Percentiles rank a stretch among this genome's conserved stretches.
Evolutionary conservation across 108 stramenopile genomes (phyloP).

Genomic region (Fistulifera solaris): DNA sequence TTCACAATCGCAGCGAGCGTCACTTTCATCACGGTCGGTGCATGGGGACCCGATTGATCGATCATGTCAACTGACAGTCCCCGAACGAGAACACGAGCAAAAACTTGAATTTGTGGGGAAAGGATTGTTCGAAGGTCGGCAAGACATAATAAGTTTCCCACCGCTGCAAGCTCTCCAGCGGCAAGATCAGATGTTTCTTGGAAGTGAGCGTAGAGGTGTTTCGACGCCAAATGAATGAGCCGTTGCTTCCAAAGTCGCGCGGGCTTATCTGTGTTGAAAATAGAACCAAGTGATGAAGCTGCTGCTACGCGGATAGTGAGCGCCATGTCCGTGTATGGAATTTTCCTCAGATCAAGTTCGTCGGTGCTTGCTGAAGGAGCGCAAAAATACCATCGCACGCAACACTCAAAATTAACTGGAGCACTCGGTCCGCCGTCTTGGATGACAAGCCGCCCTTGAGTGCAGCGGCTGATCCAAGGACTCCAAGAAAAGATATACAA

Average conservation of each 20-base stretch:
- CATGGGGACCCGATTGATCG: not conserved
- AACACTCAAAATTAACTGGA: too few species aligned
- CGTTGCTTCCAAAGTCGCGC: conserved; percentile 27
- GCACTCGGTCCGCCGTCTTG: conserved; percentile 4
- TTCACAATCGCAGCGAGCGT: conserved; percentile 26
- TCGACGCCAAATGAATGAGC: conserved; percentile 18
- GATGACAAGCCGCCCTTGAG: conserved; percentile 43
- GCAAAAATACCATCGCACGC: too few species aligned
- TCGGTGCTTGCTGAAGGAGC: conserved; percentile 2
- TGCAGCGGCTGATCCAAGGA: conserved; percentile 37
- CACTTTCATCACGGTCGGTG: conserved; percentile 15
- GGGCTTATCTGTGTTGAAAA: conserved; percentile 5
- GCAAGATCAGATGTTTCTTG: not conserved
- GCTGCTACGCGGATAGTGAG: not conserved
- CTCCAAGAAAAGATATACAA: conserved; percentile 9
- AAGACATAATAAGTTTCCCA: conserved; percentile 25
- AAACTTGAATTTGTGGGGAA: not conserved
- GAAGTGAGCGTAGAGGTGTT: conserved; percentile 7
- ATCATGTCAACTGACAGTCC: not conserved
- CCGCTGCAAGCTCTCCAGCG: conserved; percentile 8
- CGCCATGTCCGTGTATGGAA: not conserved
- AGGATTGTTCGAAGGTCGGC: conserved; percentile 3
- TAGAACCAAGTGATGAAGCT: conserved; percentile 30
- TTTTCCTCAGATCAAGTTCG: not conserved
- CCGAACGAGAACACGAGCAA: not conserved